These are phyloP conservation scores for Pyrus betulifolia DNA, from an alignment of 306 rosid genomes.

Conservation along the genomic window DNA sequence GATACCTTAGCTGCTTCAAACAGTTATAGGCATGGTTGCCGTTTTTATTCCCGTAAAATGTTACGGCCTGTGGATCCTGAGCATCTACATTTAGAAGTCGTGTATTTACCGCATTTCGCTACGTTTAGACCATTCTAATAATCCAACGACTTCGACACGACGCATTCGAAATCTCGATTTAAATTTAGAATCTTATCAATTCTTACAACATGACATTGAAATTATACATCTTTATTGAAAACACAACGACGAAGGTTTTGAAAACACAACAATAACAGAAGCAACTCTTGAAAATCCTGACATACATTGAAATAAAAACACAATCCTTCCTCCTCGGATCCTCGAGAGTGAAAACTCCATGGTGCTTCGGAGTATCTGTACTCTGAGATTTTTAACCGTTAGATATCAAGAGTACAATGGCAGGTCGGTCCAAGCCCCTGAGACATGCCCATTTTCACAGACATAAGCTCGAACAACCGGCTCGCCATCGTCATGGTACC, in stretches of 20 bases:
- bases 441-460: constrained; percentile 90
- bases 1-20: not conserved
- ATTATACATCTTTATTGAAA: not conserved
- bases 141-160: too few species aligned
- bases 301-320: not conserved
- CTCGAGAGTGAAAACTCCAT: not conserved
- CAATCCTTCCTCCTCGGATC: not conserved
- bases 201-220: not conserved
- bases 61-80: too few species aligned
- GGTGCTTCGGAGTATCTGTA: too few species aligned
- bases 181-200: not conserved
- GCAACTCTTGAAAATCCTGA: not conserved
- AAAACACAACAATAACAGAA: not conserved
- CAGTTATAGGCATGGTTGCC: not conserved
- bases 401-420: constrained; percentile 51
- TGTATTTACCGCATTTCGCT: too few species aligned
- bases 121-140: too few species aligned
- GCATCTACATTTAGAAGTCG: too few species aligned
- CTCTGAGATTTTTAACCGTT: too few species aligned
- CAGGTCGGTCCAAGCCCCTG: constrained; percentile 95
- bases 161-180: too few species aligned
- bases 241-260: not conserved
- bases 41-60: not conserved
- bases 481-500: constrained; percentile 88
- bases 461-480: constrained; percentile 93